Conservation (phyloP, 2,329 filamentous ascomycete species). For the Endocalyx cinctus region DNA sequence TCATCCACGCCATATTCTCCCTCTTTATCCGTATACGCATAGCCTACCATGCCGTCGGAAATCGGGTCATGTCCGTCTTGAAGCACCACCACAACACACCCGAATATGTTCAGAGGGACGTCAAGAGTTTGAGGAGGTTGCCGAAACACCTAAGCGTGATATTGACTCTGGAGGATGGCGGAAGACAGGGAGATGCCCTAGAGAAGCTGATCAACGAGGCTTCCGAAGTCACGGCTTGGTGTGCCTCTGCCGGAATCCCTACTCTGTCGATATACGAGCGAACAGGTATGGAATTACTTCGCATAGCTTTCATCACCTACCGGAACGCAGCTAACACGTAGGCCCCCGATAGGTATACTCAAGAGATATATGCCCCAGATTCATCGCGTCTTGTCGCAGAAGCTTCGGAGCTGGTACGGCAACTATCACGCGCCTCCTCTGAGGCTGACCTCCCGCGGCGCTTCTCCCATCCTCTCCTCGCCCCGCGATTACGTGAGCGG, state of each 20-base stretch:
- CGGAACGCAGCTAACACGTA: too few relatives aligned
- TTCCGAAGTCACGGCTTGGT: conserved; percentile 90
- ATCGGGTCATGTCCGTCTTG: conserved; percentile 74
- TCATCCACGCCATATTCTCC: conserved; percentile 79
- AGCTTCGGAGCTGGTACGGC: conserved; percentile 85
- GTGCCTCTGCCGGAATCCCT: conserved; percentile 81
- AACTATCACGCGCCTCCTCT: conserved; percentile 62
- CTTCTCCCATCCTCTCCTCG: conserved; percentile 32
- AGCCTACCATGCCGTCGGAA: conserved; percentile 71
- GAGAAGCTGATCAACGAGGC: conserved; percentile 86
- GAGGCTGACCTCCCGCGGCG: conserved; percentile 45
- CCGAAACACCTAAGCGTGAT: conserved; percentile 88
- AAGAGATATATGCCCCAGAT: conserved; percentile 86
- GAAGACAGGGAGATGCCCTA: conserved; percentile 66
- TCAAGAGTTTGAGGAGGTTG: conserved; percentile 66
- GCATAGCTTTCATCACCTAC: conserved; percentile 3
- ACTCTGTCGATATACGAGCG: conserved; percentile 88
- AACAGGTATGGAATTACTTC: conserved; percentile 58
- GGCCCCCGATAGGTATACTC: conserved; percentile 72
- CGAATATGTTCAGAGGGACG: conserved; percentile 84
- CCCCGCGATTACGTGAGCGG: conserved; percentile 24
- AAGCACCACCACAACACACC: conserved; percentile 96
- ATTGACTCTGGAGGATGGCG: conserved; percentile 66
- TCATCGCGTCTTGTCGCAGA: conserved; percentile 72
- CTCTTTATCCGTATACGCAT: conserved; percentile 80